Evolutionary conservation across 306 rosid genomes (phyloP), one percentile per base, ranked within the genome.

Genomic region (Sechiopsis laciniata): DNA sequence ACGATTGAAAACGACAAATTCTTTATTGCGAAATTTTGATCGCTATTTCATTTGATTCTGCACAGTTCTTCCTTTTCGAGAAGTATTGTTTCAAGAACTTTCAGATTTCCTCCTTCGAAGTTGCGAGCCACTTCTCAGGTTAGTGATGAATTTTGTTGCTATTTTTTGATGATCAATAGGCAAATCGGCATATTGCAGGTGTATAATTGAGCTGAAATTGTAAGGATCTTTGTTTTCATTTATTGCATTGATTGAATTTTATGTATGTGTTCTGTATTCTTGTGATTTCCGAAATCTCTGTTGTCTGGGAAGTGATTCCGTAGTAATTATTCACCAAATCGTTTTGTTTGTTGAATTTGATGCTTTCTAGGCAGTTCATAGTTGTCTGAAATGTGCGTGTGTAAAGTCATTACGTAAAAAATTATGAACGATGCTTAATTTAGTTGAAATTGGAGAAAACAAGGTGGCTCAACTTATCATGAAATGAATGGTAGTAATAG

Each of bases 391-490:
- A 22, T 50, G 15, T 69, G 20, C 8, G 24, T 69, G 42, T 69
- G 45, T 69, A 29, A 69, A 50, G 11, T 69, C 19, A 51, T 15
- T 24, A 48, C 42, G 55, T 48, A 7, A 20, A 68, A 68, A 12
- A 17, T 50, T 57, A 69, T 24, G 35, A 69, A 14, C 58, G 58
- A 24, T 69, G 73, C 42, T 69, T 50, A 50, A 69, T 21, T 22
- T 69, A 50, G 57, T 69, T 20, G 74, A 46, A 68, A 69, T 51
- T 50, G 74, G 40, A 21, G 21, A 69, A 69, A 24, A 10, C n/a
- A 22, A 14, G 20, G 42, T 69, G 45, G 45, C 20, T 50, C 15
- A 22, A 69, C 73, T 69, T 21, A 67, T 42, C 72, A 35, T n/a
- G n/a, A n/a, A n/a, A n/a, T n/a, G n/a, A 7, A 40, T 64, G 71